These are phyloP conservation scores for Arctium lappa DNA, from an alignment of 129 eudicot species.

Conservation along the genomic window DNA sequence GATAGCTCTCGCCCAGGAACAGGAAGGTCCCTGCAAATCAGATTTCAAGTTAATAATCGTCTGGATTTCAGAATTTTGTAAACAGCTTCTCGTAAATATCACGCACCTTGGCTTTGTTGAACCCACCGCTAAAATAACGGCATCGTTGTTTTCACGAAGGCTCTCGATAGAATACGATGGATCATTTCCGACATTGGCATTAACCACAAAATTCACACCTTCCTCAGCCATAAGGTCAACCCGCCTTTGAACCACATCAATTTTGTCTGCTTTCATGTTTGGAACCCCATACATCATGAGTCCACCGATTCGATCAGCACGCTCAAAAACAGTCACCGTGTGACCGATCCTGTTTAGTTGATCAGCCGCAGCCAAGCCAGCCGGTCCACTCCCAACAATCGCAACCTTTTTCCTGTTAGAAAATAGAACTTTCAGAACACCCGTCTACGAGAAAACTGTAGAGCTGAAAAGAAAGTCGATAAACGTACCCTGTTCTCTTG, in stretches of 20 bases:
- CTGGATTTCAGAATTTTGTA: not conserved
- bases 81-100: not conserved
- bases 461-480: not conserved
- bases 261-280: slow-evolving; percentile 95
- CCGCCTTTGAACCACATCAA: slow-evolving; percentile 83
- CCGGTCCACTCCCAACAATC: slow-evolving; percentile 94
- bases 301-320: slow-evolving; percentile 96
- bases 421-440: not conserved
- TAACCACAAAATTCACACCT: slow-evolving; percentile 86
- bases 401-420: slow-evolving; percentile 83
- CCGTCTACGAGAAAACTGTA: not conserved
- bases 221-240: slow-evolving; percentile 86
- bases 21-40: slow-evolving; percentile 84
- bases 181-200: slow-evolving; percentile 84
- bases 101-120: slow-evolving; percentile 86
- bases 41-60: not conserved
- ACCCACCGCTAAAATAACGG: slow-evolving; percentile 84
- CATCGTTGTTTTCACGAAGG: slow-evolving; percentile 76
- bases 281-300: slow-evolving; percentile 99
- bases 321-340: slow-evolving; percentile 87
- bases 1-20: slow-evolving; percentile 93
- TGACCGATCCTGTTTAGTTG: slow-evolving; percentile 87
- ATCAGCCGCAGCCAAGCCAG: slow-evolving; percentile 99
- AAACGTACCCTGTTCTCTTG: slow-evolving; percentile 72
- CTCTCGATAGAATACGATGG: slow-evolving; percentile 60